These are phyloP conservation scores for Lineolata rhizophorae DNA, from an alignment of 495 filamentous ascomycete species.

Conservation along the genomic window DNA sequence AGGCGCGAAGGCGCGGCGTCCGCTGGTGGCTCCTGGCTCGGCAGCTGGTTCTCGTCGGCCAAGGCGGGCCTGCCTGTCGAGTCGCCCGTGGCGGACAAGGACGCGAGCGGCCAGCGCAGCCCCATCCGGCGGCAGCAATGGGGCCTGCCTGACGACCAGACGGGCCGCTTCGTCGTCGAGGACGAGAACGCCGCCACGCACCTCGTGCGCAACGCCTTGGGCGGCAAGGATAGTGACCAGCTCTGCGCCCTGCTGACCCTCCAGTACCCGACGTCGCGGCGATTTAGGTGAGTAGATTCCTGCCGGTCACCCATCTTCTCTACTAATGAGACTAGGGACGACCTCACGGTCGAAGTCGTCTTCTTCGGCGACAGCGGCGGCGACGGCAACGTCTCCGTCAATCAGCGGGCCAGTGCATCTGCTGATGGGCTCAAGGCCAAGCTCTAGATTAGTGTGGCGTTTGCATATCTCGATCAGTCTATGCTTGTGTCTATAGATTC, in stretches of 20 bases:
- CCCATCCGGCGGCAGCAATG: conserved; percentile 72
- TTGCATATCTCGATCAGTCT: no score
- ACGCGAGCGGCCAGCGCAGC: conserved; percentile 27
- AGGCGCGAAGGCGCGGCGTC: conserved; percentile 16
- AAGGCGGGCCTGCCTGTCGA: conserved; percentile 31
- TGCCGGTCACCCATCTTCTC: no score
- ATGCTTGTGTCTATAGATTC: no score
- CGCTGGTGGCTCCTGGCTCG: conserved; percentile 24
- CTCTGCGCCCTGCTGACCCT: conserved; percentile 83
- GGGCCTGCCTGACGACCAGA: conserved; percentile 34
- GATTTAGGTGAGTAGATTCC: conserved; percentile 68
- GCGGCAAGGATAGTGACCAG: conserved; percentile 85
- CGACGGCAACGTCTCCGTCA: conserved; percentile 54
- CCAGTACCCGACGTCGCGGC: conserved; percentile 68
- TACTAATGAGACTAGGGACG: conserved; percentile 34
- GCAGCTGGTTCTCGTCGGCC: conserved; percentile 26
- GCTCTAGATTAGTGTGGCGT: no score
- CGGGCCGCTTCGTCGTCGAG: conserved; percentile 72
- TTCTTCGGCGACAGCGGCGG: conserved; percentile 77
- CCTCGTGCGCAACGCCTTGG: conserved; percentile 84
- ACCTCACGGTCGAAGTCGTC: conserved; percentile 93
- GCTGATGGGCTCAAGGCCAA: conserved; percentile 31
- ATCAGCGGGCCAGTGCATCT: conserved; percentile 63
- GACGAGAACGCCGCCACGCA: conserved; percentile 96
- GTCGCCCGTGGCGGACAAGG: conserved; percentile 21